Base-by-base conservation (phyloP, 495 filamentous ascomycete genomes). In the Penicillium maclennaniae region DNA sequence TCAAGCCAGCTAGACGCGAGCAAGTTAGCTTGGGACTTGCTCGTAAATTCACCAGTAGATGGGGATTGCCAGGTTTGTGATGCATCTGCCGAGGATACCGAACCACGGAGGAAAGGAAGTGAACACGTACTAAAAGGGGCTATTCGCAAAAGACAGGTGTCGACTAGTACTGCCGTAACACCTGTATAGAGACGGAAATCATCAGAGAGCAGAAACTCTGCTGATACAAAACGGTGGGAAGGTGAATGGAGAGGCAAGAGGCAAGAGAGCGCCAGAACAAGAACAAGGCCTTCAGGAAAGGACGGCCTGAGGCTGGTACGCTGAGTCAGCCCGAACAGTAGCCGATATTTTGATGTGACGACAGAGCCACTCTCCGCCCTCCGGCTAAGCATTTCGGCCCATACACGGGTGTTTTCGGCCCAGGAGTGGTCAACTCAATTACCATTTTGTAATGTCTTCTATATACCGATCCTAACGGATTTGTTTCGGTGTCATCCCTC, bases 121-220 rank as follows among this genome's bases (percentile, higher is more conserved):
- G 36, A 51, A 60, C 44, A 56, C 56, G 56, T 60, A 55, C 58
- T 53, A 48, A 36, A 7, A 48, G 49, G 45, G 28, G 45, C n/a
- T 44, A 53, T 60, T 36, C 49, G 60, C 25, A 15, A 56, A 62
- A 67, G 48, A 56, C 69, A 75, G 72, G 70, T 74, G 68, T 71
- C 67, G 72, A 76, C 72, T 70, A 71, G 57, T 58, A 64, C 67
- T 73, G 72, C 70, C 70, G 70, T 72, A 72, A 60, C 72, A 75
- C 72, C 72, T 75, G 70, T 60, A 63, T 56, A 58, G 45, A 66
- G 61, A 62, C 68, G 59, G 62, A 62, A 75, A 68, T 71, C 72
- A 75, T 75, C 66, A 75, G 70, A 75, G 68, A 73, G 71, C 64
- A 61, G 51, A 64, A 65, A 60, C 59, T 64, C 69, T 69, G 59